Evolutionary conservation across 306 rosid species (phyloP), one percentile per base, ranked within the genome.

Genomic region (Styphnolobium japonicum): DNA sequence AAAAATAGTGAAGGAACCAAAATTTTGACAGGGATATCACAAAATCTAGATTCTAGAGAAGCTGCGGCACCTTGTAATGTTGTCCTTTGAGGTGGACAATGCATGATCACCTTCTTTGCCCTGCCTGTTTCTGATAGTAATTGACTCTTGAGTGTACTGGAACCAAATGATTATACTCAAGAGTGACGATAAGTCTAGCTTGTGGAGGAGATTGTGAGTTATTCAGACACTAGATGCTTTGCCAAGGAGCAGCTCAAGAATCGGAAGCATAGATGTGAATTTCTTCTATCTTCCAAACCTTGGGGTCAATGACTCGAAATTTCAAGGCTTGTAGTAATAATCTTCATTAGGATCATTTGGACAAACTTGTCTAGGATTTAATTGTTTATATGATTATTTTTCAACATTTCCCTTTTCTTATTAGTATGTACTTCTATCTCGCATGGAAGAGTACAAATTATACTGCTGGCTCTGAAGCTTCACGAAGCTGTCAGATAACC

Each of bases 1-100:
- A 81, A 82, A 77, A 67, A 86, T 48, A 31, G 83, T 6, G 93
- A 89, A 80, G 91, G 86, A 67, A 75, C 87, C 33, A 74, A 76
- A 65, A 64, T 82, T 75, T 86, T 91, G 84, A 77, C 85, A 57
- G 88, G 74, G 79, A 82, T 84, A 76, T 84, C 87, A 56, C 79
- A 84, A 46, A 85, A 84, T 76, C 68, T 52, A 31, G 86, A 82
- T 11, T 55, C 11, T 91, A 75, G 71, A 80, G 83, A 87, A 82
- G 75, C 89, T 89, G 36, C 78, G 78, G 61, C 84, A 82, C 29
- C 78, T 82, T 56, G 86, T 89, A 36, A 68, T 39, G 67, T 48
- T 69, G 21, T 74, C 81, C 37, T n/a, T 52, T 25, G 55, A 75
- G 73, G 79, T 63, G 23, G 68, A 49, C 68, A 57, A 22, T 23